Evolutionary conservation across 352 stramenopile species (phyloP), one percentile per base, ranked within the genome.

Genomic region (Plasmopara viticola): DNA sequence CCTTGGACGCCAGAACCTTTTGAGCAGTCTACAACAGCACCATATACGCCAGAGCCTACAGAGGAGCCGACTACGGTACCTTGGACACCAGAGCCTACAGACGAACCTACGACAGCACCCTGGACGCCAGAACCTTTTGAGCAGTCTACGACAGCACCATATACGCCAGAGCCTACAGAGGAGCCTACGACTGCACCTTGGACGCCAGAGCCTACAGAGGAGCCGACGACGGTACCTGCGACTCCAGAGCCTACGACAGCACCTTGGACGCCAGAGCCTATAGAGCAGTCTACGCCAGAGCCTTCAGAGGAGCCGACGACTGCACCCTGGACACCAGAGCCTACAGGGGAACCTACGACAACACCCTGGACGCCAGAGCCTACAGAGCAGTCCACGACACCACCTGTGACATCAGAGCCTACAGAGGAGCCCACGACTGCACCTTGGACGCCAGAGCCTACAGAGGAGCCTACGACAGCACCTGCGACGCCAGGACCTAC

Each of bases 1-100:
- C 12, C 25, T 13, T 35, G 52, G n/a, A 40, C 13, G 14, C 48
- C 58, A 9, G 18, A n/a, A n/a, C n/a, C n/a, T n/a, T n/a, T n/a
- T n/a, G n/a, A n/a, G n/a, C n/a, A 46, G 41, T 4, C 18, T 15
- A 45, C 29, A 9, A 28, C 14, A 28, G 15, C 43, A 18, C 43
- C 28, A 0, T 25, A 4, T 1, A 35, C 31, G 10, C 31, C 31
- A 8, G 31, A 35, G 5, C 10, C 31, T 12, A n/a, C n/a, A n/a
- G n/a, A n/a, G n/a, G n/a, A 25, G 20, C 3, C 20, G 3, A 35
- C 31, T 0, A 35, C 10, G 4, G 31, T 4, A 12, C 31, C 31
- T 35, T 35, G 6, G 31, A 35, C 31, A 35, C 31, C 31, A 35
- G 10, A 35, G 10, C 31, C 43, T 5, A 48, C 43, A 29, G 2